Conservation (phyloP, 441 rosid species). For the Aleurites moluccanus region DNA sequence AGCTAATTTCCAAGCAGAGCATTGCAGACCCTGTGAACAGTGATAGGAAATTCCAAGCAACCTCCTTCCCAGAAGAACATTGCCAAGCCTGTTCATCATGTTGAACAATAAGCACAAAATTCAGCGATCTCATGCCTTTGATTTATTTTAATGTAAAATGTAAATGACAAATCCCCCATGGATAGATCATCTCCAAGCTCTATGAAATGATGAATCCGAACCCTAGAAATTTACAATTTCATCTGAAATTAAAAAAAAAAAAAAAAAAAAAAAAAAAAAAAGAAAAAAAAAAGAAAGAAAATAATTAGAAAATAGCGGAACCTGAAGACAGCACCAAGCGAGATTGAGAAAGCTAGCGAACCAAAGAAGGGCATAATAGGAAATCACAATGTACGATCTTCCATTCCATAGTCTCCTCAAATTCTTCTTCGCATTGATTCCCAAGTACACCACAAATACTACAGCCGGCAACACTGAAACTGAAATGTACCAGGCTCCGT, state of each 20-base stretch:
- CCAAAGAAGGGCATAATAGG: slow-evolving; percentile 55
- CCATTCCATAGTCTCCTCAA: slow-evolving; percentile 46
- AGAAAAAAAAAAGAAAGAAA: background rate
- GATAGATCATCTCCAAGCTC: too few species aligned
- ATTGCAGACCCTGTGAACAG: slow-evolving; percentile 44
- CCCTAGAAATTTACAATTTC: too few species aligned
- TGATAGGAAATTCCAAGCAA: slow-evolving; percentile 54
- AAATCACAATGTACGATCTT: slow-evolving; percentile 46
- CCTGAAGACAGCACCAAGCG: slow-evolving; percentile 61
- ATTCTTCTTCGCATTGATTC: slow-evolving; percentile 45
- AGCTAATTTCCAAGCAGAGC: slow-evolving; percentile 52
- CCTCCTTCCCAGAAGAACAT: slow-evolving; percentile 43
- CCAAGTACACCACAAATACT: slow-evolving; percentile 50
- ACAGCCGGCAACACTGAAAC: slow-evolving; percentile 37
- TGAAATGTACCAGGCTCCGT: slow-evolving; percentile 36
- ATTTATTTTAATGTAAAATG: too few species aligned
- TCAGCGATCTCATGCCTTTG: too few species aligned
- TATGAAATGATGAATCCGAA: too few species aligned
- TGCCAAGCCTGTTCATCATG: slow-evolving; percentile 45
- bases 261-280: background rate
- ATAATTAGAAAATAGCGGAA: background rate
- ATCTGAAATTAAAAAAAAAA: background rate
- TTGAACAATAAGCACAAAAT: background rate
- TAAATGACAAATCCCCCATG: too few species aligned
- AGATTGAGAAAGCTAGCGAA: slow-evolving; percentile 45